A percentile compares a stretch with the other conserved stretches of the same genome.
Conservation (phyloP, 2,329 filamentous ascomycete genomes). For the Paecilomyces formosus region DNA sequence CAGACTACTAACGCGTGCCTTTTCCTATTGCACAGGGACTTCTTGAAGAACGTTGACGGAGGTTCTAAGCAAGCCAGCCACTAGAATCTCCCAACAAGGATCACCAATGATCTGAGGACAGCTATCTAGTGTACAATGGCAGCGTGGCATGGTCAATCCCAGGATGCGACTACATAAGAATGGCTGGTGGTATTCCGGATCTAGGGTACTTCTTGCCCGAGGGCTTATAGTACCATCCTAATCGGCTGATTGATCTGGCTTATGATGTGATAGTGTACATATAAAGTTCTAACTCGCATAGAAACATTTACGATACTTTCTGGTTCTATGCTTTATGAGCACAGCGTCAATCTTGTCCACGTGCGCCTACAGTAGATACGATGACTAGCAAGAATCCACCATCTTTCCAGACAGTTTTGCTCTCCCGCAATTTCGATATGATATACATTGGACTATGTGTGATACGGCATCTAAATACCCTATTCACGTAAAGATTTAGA, state of each 20-base stretch:
- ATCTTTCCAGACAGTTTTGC: too few relatives aligned
- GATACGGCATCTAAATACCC: too few relatives aligned
- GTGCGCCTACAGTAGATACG: not conserved
- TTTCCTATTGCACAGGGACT: conserved; percentile 32
- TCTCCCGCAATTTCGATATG: too few relatives aligned
- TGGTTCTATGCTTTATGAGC: not conserved
- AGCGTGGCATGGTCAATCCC: not conserved
- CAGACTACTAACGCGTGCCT: not conserved
- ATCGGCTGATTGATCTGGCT: not conserved
- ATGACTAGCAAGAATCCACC: too few relatives aligned
- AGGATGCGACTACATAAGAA: not conserved
- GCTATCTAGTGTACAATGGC: not conserved
- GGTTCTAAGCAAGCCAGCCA: conserved; percentile 40
- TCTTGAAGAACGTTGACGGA: conserved; percentile 43
- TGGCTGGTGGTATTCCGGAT: not conserved
- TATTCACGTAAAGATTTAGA: not conserved
- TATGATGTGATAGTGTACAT: conserved; percentile 17
- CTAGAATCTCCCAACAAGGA: conserved; percentile 12
- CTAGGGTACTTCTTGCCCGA: not conserved
- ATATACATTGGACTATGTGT: too few relatives aligned
- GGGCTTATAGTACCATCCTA: not conserved
- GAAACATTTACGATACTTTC: conserved; percentile 3
- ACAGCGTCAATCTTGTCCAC: not conserved
- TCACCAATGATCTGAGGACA: conserved; percentile 5
- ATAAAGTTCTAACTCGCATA: conserved; percentile 19